Conservation (phyloP, 2,329 filamentous ascomycete genomes). For the Pseudodiploospora longispora region DNA sequence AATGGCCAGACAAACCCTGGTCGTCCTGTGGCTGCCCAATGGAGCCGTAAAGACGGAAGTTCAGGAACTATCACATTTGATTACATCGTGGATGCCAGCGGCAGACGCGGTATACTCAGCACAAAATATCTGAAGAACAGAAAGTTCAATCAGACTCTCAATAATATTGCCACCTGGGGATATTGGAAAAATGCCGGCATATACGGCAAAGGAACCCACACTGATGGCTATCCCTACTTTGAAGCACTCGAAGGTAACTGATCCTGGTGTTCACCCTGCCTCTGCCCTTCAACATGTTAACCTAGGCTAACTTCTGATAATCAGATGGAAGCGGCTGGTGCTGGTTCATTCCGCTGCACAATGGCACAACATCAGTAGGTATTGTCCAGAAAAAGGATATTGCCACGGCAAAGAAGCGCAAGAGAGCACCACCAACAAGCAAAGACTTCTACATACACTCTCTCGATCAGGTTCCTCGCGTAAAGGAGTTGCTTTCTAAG, state of each 20-base stretch:
- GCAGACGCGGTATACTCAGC: constrained; percentile 33
- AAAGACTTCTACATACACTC: constrained; percentile 25
- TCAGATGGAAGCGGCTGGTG: constrained; percentile 38
- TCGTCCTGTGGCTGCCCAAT: constrained; percentile 26
- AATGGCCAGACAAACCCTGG: constrained; percentile 6
- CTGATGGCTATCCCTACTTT: constrained; percentile 31
- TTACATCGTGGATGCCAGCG: constrained; percentile 40
- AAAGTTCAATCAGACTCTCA: constrained; percentile 35
- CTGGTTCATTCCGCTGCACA: constrained; percentile 41
- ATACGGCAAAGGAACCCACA: constrained; percentile 25
- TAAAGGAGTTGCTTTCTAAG: constrained; percentile 19
- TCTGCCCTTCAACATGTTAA: not conserved
- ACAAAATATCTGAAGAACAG: constrained; percentile 43
- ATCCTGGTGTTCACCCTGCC: not conserved
- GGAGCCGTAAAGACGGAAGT: constrained; percentile 21
- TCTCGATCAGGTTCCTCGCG: constrained; percentile 23
- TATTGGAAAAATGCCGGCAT: constrained; percentile 31
- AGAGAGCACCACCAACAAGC: not conserved
- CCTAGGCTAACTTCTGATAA: not conserved
- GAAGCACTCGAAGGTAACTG: constrained; percentile 28
- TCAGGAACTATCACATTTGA: constrained; percentile 34
- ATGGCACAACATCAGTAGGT: constrained; percentile 34
- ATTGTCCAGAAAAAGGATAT: constrained; percentile 32
- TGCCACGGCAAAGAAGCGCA: constrained; percentile 21
- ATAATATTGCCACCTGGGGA: constrained; percentile 40